These are phyloP conservation scores for Helianthus annuus DNA, from an alignment of 129 eudicot genomes.

Conservation along the genomic window DNA sequence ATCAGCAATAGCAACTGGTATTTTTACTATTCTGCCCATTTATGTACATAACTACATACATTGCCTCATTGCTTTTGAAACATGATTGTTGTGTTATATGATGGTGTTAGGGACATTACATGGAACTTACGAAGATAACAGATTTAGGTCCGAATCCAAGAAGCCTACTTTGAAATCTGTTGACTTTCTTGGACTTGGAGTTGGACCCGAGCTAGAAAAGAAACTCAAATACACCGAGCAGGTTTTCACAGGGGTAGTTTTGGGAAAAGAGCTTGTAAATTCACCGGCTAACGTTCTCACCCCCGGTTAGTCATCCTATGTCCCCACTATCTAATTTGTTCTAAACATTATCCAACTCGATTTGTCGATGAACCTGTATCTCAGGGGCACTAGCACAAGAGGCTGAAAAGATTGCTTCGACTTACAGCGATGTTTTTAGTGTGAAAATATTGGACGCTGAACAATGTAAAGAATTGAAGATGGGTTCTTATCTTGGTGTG, in stretches of 20 bases:
- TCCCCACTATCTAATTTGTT: constrained; percentile 10
- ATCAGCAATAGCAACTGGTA: constrained; percentile 86
- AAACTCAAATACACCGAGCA: constrained; percentile 73
- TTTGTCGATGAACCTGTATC: constrained; percentile 1
- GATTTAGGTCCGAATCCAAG: constrained; percentile 91
- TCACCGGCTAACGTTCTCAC: constrained; percentile 98
- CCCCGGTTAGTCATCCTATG: constrained; percentile 65
- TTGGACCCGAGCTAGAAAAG: constrained; percentile 82
- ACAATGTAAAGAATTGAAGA: constrained; percentile 86
- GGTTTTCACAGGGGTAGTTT: constrained; percentile 76
- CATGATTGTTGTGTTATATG: constrained; percentile 17
- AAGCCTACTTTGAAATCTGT: constrained; percentile 67
- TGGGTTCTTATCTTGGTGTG: constrained; percentile 96
- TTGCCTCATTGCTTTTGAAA: not conserved
- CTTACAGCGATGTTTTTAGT: constrained; percentile 72
- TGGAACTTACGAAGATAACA: constrained; percentile 78
- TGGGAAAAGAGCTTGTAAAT: constrained; percentile 93
- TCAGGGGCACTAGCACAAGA: constrained; percentile 84
- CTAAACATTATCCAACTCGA: not conserved
- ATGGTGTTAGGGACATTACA: constrained; percentile 54
- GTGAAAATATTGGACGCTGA: constrained; percentile 71
- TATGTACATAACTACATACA: not conserved
- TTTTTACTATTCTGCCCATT: not conserved
- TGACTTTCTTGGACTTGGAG: constrained; percentile 88
- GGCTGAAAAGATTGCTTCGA: constrained; percentile 81